Evolutionary conservation across 2,329 filamentous ascomycete species (phyloP).

Genomic region (Aspergillus neotritici): DNA sequence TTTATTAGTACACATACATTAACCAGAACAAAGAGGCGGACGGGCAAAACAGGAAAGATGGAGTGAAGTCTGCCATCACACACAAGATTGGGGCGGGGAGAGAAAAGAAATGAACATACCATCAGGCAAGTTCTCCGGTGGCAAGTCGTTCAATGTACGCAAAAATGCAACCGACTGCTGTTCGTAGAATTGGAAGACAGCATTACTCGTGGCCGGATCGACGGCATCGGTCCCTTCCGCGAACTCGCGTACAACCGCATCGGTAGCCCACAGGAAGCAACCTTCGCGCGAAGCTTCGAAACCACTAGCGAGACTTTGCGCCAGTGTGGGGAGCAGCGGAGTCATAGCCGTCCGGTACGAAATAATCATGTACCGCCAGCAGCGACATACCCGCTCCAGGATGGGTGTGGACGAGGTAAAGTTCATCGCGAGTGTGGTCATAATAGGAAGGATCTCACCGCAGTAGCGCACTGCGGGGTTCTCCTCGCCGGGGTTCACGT

Average conservation of each 20-base stretch:
- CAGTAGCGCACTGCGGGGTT: slow-evolving; percentile 96
- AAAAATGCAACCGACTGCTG: slow-evolving; percentile 87
- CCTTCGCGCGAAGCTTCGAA: slow-evolving; percentile 84
- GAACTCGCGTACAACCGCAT: slow-evolving; percentile 91
- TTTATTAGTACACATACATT: slow-evolving; percentile 11
- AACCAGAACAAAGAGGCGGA: background rate
- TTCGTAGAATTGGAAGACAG: slow-evolving; percentile 92
- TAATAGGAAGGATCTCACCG: slow-evolving; percentile 82
- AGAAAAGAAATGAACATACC: slow-evolving; percentile 34
- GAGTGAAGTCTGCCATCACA: background rate
- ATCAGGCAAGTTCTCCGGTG: slow-evolving; percentile 69
- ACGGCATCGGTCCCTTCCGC: slow-evolving; percentile 84
- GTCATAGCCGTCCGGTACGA: slow-evolving; percentile 88
- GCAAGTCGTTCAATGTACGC: slow-evolving; percentile 78
- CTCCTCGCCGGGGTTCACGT: slow-evolving; percentile 63
- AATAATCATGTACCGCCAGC: slow-evolving; percentile 95
- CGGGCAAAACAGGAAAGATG: background rate
- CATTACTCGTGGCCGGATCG: slow-evolving; percentile 71
- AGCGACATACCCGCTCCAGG: slow-evolving; percentile 86
- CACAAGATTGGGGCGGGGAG: too few species aligned
- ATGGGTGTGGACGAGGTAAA: slow-evolving; percentile 84
- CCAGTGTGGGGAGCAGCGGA: slow-evolving; percentile 76
- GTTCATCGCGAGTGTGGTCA: slow-evolving; percentile 79
- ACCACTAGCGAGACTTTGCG: slow-evolving; percentile 78
- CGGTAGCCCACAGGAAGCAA: slow-evolving; percentile 97